phyloP scores from a whole-genome alignment of 108 stramenopile species.

The Skeletonema tropicum region DNA sequence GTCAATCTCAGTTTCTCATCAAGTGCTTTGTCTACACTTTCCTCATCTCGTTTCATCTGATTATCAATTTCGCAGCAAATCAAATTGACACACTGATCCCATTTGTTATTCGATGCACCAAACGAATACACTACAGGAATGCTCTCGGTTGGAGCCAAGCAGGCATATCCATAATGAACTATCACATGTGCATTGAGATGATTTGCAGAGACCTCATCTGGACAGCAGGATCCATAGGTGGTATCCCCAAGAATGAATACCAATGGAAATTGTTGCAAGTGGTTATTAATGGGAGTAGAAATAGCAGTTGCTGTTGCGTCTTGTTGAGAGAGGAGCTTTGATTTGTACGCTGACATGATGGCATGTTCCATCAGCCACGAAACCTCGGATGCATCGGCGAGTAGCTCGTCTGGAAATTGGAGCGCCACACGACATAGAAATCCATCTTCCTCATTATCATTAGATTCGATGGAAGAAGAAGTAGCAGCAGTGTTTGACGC shows the following conservation, averaged over 20 bases:
- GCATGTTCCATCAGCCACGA: constrained; percentile 71
- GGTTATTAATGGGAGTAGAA: constrained; percentile 9
- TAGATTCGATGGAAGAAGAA: not conserved
- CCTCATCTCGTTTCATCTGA: constrained; percentile 5
- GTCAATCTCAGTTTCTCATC: not conserved
- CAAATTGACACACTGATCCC: constrained; percentile 24
- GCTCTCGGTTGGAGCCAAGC: constrained; percentile 60
- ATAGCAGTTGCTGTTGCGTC: not conserved
- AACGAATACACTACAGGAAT: constrained; percentile 80
- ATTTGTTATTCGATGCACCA: constrained; percentile 47
- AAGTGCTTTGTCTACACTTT: constrained; percentile 9
- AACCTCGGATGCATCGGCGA: constrained; percentile 78
- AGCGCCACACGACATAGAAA: constrained; percentile 75
- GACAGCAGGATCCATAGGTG: constrained; percentile 91
- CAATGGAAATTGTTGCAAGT: constrained; percentile 47
- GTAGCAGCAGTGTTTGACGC: not conserved
- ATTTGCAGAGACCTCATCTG: constrained; percentile 92
- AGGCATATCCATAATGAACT: constrained; percentile 94
- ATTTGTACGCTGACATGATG: constrained; percentile 35
- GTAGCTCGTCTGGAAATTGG: constrained; percentile 89
- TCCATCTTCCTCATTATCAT: constrained; percentile 19
- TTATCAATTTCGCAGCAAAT: constrained; percentile 9
- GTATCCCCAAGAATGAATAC: constrained; percentile 95
- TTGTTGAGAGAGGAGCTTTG: constrained; percentile 15
- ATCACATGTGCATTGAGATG: constrained; percentile 92